Conservation (phyloP, 768 basidiomycete genomes). For the Termitomyces sp. region DNA sequence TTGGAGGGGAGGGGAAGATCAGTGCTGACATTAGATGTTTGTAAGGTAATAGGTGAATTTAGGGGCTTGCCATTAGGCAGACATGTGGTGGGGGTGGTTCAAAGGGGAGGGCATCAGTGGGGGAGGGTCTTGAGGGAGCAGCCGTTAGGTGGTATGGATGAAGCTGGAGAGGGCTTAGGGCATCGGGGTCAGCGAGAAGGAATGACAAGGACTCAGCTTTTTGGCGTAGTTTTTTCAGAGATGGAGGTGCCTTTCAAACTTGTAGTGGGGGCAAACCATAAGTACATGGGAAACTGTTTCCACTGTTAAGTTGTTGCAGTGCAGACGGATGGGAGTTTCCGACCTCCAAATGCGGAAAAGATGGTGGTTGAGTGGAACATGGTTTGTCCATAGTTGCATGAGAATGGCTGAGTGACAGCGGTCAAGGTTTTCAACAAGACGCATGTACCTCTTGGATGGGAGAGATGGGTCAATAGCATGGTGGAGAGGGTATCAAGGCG, state of each 20-base stretch:
- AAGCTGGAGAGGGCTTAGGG: background rate
- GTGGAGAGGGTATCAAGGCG: background rate
- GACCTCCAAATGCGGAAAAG: slow-evolving; percentile 18
- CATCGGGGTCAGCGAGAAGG: background rate
- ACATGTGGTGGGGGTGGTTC: background rate
- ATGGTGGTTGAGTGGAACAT: slow-evolving; percentile 25
- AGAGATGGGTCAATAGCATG: slow-evolving; percentile 3
- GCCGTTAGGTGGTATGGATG: background rate
- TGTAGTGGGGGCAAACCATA: background rate
- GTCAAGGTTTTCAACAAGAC: background rate
- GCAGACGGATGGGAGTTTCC: slow-evolving; percentile 16
- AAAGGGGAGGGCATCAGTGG: background rate
- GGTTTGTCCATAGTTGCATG: slow-evolving; percentile 28
- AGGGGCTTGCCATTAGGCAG: background rate
- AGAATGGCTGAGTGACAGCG: slow-evolving; percentile 13
- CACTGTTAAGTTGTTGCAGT: slow-evolving; percentile 3
- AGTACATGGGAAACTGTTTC: slow-evolving; percentile 3
- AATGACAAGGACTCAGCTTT: background rate
- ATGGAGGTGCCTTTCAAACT: background rate
- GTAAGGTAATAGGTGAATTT: background rate
- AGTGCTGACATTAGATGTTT: no score
- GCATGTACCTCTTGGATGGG: slow-evolving; percentile 8
- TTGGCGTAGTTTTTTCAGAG: background rate
- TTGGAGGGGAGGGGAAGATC: no score
- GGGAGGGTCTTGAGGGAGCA: background rate